Evolutionary conservation across 2,329 filamentous ascomycete genomes (phyloP).

Genomic region (Trichoderma lentiforme): DNA sequence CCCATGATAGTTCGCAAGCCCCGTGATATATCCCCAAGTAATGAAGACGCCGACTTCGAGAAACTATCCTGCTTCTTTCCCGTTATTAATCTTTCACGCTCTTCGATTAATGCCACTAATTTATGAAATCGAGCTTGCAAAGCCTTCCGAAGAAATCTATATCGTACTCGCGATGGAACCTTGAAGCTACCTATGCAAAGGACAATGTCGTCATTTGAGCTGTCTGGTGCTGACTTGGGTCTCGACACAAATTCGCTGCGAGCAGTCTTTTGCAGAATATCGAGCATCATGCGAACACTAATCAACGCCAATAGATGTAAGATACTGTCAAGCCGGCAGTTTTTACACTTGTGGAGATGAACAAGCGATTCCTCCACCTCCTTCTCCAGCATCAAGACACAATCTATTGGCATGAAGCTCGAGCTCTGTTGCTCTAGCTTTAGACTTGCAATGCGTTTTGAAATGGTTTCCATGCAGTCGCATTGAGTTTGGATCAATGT

Average conservation of each 20-base stretch:
- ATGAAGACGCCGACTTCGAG: not conserved
- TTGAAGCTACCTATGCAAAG: slow-evolving; percentile 6
- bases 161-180: not conserved
- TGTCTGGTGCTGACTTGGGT: not conserved
- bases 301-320: not conserved
- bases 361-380: slow-evolving; percentile 8
- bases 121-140: slow-evolving; percentile 10
- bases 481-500: not conserved
- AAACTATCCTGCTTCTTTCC: slow-evolving; percentile 7
- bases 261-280: slow-evolving; percentile 13
- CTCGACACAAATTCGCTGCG: slow-evolving; percentile 1
- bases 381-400: slow-evolving; percentile 5
- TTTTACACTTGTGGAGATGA: not conserved
- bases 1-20: slow-evolving; percentile 11
- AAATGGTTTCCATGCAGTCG: not conserved
- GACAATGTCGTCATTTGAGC: not conserved
- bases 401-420: not conserved
- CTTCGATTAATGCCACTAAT: not conserved
- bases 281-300: slow-evolving; percentile 14
- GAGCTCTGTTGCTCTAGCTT: slow-evolving; percentile 2
- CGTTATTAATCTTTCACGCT: not conserved
- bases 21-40: slow-evolving; percentile 6
- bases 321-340: not conserved
- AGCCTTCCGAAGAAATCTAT: not conserved
- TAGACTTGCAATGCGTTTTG: not conserved